Base-by-base conservation (phyloP, 768 basidiomycete genomes). In the Podaxis pistillaris region DNA sequence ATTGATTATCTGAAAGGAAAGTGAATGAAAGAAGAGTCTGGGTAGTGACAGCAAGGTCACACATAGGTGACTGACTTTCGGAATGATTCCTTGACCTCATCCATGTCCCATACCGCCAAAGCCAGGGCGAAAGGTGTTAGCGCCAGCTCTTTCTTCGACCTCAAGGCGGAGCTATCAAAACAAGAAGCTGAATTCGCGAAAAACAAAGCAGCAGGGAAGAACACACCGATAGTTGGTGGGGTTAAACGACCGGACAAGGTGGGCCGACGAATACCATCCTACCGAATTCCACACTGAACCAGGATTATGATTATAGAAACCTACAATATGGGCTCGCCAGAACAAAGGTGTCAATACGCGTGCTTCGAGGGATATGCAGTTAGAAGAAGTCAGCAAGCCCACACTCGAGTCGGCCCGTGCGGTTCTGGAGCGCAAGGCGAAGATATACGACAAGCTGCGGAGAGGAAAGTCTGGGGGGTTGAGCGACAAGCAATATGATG, bases 391-490 rank as follows among this genome's bases (percentile, higher is more conserved):
- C 61, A 86, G 84, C 74, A 84, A 79, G 68, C 86, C 87, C 17
- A 91, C 89, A 0, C 72, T 90, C 11, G 92, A 94, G 59, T 85
- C 86, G 0, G 87, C 88, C 17, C 85, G 86, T 13, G 86, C 86
- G 1, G 82, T 82, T 1, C 74, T 94, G 38, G 89, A 93, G 72
- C 81, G 87, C 62, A 94, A 95, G 71, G 86, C 90, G 3, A 84
- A 85, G 73, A 83, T 91, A 53, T 94, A 95, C 67, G 89, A 93
- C 11, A 88, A 93, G 70, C 71, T 94, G 40, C 76, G 80, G 69
- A 88, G 85, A 68, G 93, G 93, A 12, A 89, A 91, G 72, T 85
- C 85, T 11, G 92, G 88, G 0, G 92, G 93, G 3, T 69, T 95
- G 68, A 88, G 70, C 49, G 91, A 93, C 62, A 82, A 81, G 58